A percentile compares a stretch with the other conserved stretches of the same genome.
Conservation (phyloP, 768 basidiomycete species). For the Tulasnella sp. region DNA sequence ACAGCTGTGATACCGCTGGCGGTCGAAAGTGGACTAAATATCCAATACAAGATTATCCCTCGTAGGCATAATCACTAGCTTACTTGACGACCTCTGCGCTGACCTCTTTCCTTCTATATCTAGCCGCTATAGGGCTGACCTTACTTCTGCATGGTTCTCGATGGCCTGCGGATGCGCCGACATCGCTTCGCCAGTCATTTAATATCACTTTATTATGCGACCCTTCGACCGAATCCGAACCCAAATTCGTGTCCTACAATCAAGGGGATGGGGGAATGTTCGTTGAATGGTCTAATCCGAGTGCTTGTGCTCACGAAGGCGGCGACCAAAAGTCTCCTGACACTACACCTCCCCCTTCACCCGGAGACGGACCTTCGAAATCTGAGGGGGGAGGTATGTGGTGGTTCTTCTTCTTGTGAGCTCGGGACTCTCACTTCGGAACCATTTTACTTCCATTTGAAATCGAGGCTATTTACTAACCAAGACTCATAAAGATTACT, state of each 20-base stretch:
- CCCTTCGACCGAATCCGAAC: conserved; percentile 22
- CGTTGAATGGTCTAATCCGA: conserved; percentile 52
- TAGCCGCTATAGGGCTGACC: conserved; percentile 46
- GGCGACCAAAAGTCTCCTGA: conserved; percentile 13
- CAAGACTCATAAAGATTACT: conserved; percentile 36
- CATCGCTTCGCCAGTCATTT: conserved; percentile 45
- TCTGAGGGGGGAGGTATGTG: conserved; percentile 72
- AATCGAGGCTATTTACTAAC: background rate
- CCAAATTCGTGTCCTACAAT: conserved; percentile 43
- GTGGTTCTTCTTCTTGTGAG: conserved; percentile 81
- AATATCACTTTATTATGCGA: conserved; percentile 52
- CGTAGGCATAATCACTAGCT: background rate
- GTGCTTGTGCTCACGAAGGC: conserved; percentile 40
- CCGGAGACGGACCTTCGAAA: conserved; percentile 20
- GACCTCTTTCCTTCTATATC: conserved; percentile 3
- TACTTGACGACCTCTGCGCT: too few species aligned
- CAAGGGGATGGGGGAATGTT: conserved; percentile 48
- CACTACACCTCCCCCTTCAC: conserved; percentile 21
- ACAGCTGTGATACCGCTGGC: conserved; percentile 69
- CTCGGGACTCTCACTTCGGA: background rate
- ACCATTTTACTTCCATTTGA: background rate
- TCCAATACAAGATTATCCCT: conserved; percentile 21
- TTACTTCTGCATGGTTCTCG: conserved; percentile 47
- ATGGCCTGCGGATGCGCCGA: conserved; percentile 45
- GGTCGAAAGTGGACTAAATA: conserved; percentile 27